Percentiles rank a stretch among this genome's conserved stretches.
phyloP scores from a whole-genome alignment of 73 alveolate genomes.

The Paramecium octaurelia region DNA sequence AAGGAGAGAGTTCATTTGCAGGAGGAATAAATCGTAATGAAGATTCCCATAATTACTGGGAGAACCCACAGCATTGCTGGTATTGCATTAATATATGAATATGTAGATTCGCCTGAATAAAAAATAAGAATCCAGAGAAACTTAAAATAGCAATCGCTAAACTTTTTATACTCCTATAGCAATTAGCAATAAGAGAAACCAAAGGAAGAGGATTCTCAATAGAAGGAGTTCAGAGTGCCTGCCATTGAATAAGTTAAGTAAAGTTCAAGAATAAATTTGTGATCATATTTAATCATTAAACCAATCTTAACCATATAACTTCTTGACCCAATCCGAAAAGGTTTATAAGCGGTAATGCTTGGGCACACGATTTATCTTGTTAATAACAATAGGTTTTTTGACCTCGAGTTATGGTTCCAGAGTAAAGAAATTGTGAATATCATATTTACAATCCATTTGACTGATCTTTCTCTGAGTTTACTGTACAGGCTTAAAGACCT shows the following conservation, averaged over 20 bases:
- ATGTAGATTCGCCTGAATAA: neutral
- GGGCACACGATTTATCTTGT: neutral
- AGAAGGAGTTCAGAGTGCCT: neutral
- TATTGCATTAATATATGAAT: neutral
- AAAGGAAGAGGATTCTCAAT: neutral
- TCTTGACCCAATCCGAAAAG: neutral
- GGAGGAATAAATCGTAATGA: neutral
- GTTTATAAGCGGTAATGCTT: neutral
- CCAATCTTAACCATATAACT: neutral
- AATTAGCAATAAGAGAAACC: neutral
- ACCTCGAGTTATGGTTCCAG: neutral
- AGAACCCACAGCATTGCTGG: neutral
- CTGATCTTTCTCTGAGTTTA: neutral
- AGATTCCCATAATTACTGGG: neutral
- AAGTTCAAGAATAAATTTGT: conserved; percentile 4
- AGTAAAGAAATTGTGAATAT: neutral
- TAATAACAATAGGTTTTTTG: neutral
- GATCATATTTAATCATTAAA: neutral
- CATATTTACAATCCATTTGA: neutral
- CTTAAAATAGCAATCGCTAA: neutral
- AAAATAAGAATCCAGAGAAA: neutral
- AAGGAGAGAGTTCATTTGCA: neutral
- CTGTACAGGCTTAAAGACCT: neutral
- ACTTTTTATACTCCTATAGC: neutral
- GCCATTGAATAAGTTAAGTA: neutral